These are phyloP conservation scores for Trichoderma gracile DNA, from an alignment of 2,329 filamentous ascomycete genomes.

Conservation along the genomic window DNA sequence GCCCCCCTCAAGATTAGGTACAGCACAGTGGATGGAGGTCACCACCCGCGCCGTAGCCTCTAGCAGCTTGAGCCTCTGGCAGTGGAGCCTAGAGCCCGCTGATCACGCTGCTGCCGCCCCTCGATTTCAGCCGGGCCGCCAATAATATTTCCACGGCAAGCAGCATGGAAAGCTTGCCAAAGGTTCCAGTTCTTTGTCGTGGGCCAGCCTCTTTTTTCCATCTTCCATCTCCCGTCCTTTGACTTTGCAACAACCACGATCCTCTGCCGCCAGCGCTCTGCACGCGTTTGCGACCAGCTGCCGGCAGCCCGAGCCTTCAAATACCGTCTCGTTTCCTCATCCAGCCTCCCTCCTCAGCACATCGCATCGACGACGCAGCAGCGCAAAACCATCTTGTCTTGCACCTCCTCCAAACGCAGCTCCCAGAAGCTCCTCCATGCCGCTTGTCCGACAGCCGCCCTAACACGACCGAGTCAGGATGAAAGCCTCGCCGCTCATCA, in stretches of 20 bases:
- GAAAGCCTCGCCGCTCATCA: slow-evolving; percentile 95
- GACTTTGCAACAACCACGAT: slow-evolving; percentile 15
- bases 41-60: too few species aligned
- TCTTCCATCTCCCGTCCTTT: slow-evolving; percentile 7
- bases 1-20: not conserved
- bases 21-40: not conserved
- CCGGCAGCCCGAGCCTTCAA: slow-evolving; percentile 9
- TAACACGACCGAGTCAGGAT: slow-evolving; percentile 55
- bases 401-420: not conserved
- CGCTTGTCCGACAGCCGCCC: slow-evolving; percentile 33
- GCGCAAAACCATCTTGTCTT: slow-evolving; percentile 1
- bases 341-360: not conserved
- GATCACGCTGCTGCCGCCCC: slow-evolving; percentile 17
- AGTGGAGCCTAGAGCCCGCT: slow-evolving; percentile 4
- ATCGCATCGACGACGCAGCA: not conserved
- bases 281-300: slow-evolving; percentile 16
- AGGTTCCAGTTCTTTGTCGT: slow-evolving; percentile 11
- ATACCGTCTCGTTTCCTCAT: not conserved
- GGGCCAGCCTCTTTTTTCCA: slow-evolving; percentile 1
- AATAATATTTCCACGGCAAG: slow-evolving; percentile 10
- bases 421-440: slow-evolving; percentile 34
- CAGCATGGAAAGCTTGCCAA: not conserved
- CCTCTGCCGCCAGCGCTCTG: slow-evolving; percentile 6
- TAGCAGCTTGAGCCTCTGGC: not conserved
- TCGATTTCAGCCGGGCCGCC: slow-evolving; percentile 14